Evolutionary conservation across 2,329 filamentous ascomycete genomes (phyloP), one percentile per base, ranked within the genome.

Genomic region (Pleoardoris graminearum): DNA sequence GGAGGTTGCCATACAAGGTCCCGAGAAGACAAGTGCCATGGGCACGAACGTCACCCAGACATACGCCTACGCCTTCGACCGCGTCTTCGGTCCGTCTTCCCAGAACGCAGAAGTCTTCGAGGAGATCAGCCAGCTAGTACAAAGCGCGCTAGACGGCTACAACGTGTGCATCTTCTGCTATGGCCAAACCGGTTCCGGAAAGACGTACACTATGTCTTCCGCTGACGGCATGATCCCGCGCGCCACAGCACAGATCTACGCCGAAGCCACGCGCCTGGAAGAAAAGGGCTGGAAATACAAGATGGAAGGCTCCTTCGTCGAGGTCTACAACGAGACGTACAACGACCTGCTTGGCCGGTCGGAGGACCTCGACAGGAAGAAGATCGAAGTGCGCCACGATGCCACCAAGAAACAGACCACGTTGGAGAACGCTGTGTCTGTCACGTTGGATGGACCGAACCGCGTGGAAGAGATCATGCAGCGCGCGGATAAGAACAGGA

Each of bases 131-230:
- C 94, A 99, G 70, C 83, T 99, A 29, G 92, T 99, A 1, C 94
- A 99, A 75, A 96, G 90, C 62, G 94, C 95, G 0, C 81, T 99
- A 33, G 94, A 99, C 67, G 94, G 94, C 1, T 99, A 96, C 78
- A 99, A 97, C 63, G 94, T 99, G 46, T 97, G 93, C 75, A 97
- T 99, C 58, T 96, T 99, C 76, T 97, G 92, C 70, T 99, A 99
- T 69, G 94, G 94, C 37, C 94, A 99, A 74, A 99, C 94, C 0
- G 94, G 94, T 3, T 94, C 92, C 16, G 94, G 94, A 54, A 99
- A 99, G 80, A 99, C 94, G 0, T 90, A 88, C 69, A 97, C 94
- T 3, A 99, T 99, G 94, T 95, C 90, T 8, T 94, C 90, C 2
- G 89, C 87, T 0, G 90, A 97, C 63, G 94, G 94, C 61, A 97